These are phyloP conservation scores for Coemansia furcata DNA, from an alignment of 192 early-diverging fungal species.

Conservation along the genomic window DNA sequence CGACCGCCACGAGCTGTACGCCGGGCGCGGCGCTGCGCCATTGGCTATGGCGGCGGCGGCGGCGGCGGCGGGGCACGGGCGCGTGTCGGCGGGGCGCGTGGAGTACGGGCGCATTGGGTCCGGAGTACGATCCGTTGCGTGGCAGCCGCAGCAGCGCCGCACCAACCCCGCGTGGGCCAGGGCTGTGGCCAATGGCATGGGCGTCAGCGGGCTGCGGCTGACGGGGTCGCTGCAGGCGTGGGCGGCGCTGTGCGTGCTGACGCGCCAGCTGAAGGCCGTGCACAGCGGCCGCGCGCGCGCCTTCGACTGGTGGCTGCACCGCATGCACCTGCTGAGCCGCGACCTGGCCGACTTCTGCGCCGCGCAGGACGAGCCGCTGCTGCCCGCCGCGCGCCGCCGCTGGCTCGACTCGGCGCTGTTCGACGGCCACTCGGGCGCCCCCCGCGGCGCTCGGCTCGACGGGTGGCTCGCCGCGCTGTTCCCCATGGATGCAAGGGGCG, in stretches of 20 bases:
- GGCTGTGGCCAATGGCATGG: constrained; percentile 12
- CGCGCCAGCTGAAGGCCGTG: constrained; percentile 39
- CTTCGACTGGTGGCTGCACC: constrained; percentile 51
- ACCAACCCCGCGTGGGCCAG: constrained; percentile 37
- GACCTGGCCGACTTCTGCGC: constrained; percentile 49
- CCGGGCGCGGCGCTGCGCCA: constrained; percentile 33
- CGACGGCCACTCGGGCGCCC: constrained; percentile 36
- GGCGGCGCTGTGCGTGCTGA: constrained; percentile 40
- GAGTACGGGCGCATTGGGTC: constrained; percentile 18
- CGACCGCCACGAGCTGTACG: constrained; percentile 31
- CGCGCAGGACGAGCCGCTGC: constrained; percentile 28
- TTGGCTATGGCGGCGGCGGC: constrained; percentile 45
- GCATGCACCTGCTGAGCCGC: constrained; percentile 35
- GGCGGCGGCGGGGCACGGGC: constrained; percentile 14
- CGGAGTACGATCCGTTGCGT: constrained; percentile 13
- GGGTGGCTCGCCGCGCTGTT: constrained; percentile 49
- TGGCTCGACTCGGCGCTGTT: constrained; percentile 42
- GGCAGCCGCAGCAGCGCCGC: constrained; percentile 33
- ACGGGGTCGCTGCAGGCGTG: constrained; percentile 36
- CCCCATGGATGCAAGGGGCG: constrained; percentile 16
- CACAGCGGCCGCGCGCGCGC: constrained; percentile 9
- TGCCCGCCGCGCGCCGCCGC: constrained; percentile 14
- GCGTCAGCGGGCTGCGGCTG: constrained; percentile 24
- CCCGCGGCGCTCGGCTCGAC: constrained; percentile 25
- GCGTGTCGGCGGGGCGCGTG: background rate